Percentiles rank a stretch among this genome's conserved stretches.
phyloP scores from a whole-genome alignment of 441 rosid genomes.

The Adansonia grandidieri region DNA sequence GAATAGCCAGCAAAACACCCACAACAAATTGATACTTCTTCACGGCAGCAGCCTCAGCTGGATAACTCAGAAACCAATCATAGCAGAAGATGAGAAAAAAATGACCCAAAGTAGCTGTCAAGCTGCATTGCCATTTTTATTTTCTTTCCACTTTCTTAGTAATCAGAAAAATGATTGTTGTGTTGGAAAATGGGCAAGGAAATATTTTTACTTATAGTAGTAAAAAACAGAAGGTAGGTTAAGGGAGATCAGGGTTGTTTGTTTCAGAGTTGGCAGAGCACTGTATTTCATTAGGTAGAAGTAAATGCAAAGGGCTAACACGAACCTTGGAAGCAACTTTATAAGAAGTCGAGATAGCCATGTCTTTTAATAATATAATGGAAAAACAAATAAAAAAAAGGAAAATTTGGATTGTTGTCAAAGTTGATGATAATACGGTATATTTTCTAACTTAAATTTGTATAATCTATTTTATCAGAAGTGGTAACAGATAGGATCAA shows the following conservation, averaged over 20 bases:
- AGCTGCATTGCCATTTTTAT: constrained; percentile 33
- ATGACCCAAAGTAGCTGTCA: constrained; percentile 17
- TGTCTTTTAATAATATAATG: too few relatives aligned
- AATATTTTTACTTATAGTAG: constrained; percentile 25
- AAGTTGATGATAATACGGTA: too few relatives aligned
- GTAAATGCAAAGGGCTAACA: background rate
- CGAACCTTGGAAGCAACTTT: background rate
- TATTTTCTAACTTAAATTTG: too few relatives aligned
- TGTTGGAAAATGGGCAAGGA: constrained; percentile 26
- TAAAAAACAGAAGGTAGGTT: background rate
- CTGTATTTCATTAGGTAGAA: background rate
- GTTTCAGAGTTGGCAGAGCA: background rate
- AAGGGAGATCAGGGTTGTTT: background rate
- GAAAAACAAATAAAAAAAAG: too few relatives aligned
- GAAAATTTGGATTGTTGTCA: too few relatives aligned
- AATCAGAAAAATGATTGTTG: too few relatives aligned
- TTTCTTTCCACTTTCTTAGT: too few relatives aligned
- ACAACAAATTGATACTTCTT: constrained; percentile 61
- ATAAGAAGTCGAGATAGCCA: constrained; percentile 2
- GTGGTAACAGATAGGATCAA: too few relatives aligned
- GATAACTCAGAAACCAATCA: constrained; percentile 37
- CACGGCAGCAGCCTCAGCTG: constrained; percentile 47
- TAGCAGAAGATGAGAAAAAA: constrained; percentile 35
- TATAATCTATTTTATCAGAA: too few relatives aligned
- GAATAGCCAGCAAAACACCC: constrained; percentile 11